Percentiles rank a stretch among this genome's conserved stretches.
Evolutionary conservation across 1,284 basidiomycete species (phyloP).

Genomic region (Amylostereum chailletii): DNA sequence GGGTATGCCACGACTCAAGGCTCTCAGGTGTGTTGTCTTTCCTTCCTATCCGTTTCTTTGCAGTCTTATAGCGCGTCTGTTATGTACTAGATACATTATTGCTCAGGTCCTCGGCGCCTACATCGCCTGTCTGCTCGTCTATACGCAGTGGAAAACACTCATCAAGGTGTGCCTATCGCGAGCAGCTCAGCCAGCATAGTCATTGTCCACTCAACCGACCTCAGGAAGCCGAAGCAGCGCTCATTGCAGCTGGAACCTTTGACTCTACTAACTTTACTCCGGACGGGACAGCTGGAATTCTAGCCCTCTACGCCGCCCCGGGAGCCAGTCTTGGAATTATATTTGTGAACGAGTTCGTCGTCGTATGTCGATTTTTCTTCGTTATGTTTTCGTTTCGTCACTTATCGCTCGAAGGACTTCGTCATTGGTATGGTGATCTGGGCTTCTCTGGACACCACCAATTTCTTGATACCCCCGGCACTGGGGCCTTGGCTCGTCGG

Average conservation of each 20-base stretch:
- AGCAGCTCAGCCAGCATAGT: not conserved
- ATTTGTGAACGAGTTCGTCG: conserved; percentile 61
- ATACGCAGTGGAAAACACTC: conserved; percentile 51
- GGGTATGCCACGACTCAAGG: conserved; percentile 49
- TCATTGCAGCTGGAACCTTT: conserved; percentile 33
- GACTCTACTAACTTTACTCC: conserved; percentile 44
- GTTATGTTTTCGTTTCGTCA: conserved; percentile 4
- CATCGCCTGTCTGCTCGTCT: conserved; percentile 48
- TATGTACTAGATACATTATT: conserved; percentile 42
- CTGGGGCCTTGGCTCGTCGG: conserved; percentile 43
- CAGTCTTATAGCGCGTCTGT: not conserved
- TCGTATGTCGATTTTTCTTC: conserved; percentile 29
- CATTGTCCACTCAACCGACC: not conserved
- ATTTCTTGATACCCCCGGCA: conserved; percentile 46
- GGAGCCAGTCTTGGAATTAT: conserved; percentile 42
- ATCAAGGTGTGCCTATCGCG: conserved; percentile 24
- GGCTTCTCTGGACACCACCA: conserved; percentile 53
- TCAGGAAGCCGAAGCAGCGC: conserved; percentile 30
- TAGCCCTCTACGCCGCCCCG: conserved; percentile 42
- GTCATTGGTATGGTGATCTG: conserved; percentile 54
- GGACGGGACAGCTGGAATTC: conserved; percentile 53
- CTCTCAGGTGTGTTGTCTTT: conserved; percentile 27
- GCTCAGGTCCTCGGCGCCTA: conserved; percentile 59
- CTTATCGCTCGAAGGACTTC: conserved; percentile 40
- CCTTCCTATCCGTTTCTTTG: not conserved